These are phyloP conservation scores for Eimeria acervulina DNA, from an alignment of 169 alveolate genomes.

Conservation along the genomic window DNA sequence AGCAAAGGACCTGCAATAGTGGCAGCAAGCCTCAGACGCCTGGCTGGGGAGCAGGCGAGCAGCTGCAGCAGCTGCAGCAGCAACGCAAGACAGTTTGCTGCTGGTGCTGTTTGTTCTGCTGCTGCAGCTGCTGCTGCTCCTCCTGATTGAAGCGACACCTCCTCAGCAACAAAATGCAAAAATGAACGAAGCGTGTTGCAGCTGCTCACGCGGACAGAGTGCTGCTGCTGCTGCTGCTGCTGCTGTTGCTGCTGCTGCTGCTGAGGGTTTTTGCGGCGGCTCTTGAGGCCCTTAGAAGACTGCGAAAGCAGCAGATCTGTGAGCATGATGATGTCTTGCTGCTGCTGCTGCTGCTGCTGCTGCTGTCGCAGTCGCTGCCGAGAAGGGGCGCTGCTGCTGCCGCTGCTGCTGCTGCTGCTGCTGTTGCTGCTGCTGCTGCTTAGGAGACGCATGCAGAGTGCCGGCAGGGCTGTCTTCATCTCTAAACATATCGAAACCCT, in stretches of 20 bases:
- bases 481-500: not conserved
- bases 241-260: slow-evolving; percentile 10
- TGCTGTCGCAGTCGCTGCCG: slow-evolving; percentile 21
- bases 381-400: not conserved
- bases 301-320: not conserved
- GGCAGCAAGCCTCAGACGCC: slow-evolving; percentile 47
- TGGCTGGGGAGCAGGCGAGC: slow-evolving; percentile 8
- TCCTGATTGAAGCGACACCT: not conserved
- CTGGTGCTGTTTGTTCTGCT: too few species aligned
- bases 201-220: slow-evolving; percentile 13
- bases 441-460: slow-evolving; percentile 13
- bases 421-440: slow-evolving; percentile 25
- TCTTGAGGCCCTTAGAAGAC: not conserved
- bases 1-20: not conserved
- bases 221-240: slow-evolving; percentile 51
- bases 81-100: not conserved
- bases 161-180: not conserved
- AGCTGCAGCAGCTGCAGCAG: slow-evolving; percentile 24
- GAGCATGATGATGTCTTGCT: not conserved
- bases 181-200: slow-evolving; percentile 16
- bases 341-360: slow-evolving; percentile 36
- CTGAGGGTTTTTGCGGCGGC: slow-evolving; percentile 27
- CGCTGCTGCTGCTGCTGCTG: slow-evolving; percentile 9
- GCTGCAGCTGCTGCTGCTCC: too few species aligned
- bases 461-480: not conserved